phyloP scores from a whole-genome alignment of 495 filamentous ascomycete genomes.

The Penicillium longicatenatum region DNA sequence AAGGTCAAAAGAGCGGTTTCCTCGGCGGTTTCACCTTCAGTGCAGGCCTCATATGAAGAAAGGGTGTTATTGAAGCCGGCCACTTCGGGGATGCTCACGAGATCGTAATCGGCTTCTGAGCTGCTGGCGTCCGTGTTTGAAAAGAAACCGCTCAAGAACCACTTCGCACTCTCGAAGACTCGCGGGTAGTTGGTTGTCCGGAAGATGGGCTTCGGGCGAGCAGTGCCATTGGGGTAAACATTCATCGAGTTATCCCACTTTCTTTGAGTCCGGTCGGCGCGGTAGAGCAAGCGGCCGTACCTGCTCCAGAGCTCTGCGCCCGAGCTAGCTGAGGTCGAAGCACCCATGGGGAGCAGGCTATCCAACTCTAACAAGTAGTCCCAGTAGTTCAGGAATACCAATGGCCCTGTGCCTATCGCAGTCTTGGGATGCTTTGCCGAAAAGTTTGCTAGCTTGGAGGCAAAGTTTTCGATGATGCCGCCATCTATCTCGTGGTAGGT shows the following conservation, averaged over 20 bases:
- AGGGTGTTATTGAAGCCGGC: constrained; percentile 53
- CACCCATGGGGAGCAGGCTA: constrained; percentile 49
- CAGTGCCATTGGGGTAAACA: constrained; percentile 47
- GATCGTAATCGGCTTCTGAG: constrained; percentile 39
- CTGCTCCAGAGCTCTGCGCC: constrained; percentile 54
- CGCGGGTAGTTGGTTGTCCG: constrained; percentile 52
- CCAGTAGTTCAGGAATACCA: constrained; percentile 54
- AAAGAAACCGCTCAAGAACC: constrained; percentile 46
- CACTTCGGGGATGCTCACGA: constrained; percentile 51
- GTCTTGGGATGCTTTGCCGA: constrained; percentile 33
- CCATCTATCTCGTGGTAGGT: constrained; percentile 42
- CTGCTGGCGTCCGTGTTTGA: constrained; percentile 37
- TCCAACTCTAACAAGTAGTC: constrained; percentile 47
- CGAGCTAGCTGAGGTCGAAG: constrained; percentile 50
- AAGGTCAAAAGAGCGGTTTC: constrained; percentile 12
- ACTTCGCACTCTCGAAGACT: constrained; percentile 50
- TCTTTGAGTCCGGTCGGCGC: constrained; percentile 40
- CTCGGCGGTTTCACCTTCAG: constrained; percentile 12
- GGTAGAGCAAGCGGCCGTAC: constrained; percentile 55
- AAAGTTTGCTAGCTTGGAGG: constrained; percentile 48
- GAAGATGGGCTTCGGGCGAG: constrained; percentile 46
- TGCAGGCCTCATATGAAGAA: constrained; percentile 42
- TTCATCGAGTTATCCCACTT: constrained; percentile 46
- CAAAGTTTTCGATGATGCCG: constrained; percentile 46
- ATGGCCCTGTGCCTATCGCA: constrained; percentile 42